Base-by-base conservation (phyloP, 108 stramenopile genomes). In the Cyclotella kingstonii region DNA sequence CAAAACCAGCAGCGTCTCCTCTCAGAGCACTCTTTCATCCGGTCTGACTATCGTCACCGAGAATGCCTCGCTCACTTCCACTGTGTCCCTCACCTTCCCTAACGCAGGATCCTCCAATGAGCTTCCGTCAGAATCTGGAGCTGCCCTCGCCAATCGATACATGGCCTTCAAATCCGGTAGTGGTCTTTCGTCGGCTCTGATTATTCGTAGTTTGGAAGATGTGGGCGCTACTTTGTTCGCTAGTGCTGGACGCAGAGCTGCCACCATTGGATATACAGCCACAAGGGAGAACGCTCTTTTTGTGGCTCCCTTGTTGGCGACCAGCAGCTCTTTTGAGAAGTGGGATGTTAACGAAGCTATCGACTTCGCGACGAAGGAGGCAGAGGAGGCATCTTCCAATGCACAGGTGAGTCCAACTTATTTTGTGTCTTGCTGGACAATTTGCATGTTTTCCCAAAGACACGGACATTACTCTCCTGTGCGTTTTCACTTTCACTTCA, bases 331-430 rank as follows among this genome's bases (percentile, higher is more conserved):
- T 50, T 87, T 92, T 64, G 91, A 92, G 66, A 86, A 84, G 74
- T 92, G 91, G 91, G 91, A 92, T 76, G 84, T 92, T 12, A 88
- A 85, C 55, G 91, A 92, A 56, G 87, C 91, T 54, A 67, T 70
- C 21, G 57, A 53, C 6, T 50, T 85, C 36, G 87, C 91, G 9
- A 65, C 21, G 9, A 70, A 66, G 25, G 86, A 89, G 70, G 59
- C 71, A 19, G 71, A 60, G 23, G 84, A 74, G 53, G 87, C 87
- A 11, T 73, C 69, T 48, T 78, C 84, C 39, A 87, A 81, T 53
- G 84, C 85, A 18, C 85, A 78, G 64, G 76, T 77, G 43, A 64
- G 76, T 27, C 4, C 5, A 17, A n/a, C n/a, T 28, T 5, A 5
- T 49, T 21, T 21, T 7, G 19, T 49, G 22, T 25, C 27, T 6